Conservation (phyloP, 2,329 filamentous ascomycete species). For the Pseudogymnoascus sp. region DNA sequence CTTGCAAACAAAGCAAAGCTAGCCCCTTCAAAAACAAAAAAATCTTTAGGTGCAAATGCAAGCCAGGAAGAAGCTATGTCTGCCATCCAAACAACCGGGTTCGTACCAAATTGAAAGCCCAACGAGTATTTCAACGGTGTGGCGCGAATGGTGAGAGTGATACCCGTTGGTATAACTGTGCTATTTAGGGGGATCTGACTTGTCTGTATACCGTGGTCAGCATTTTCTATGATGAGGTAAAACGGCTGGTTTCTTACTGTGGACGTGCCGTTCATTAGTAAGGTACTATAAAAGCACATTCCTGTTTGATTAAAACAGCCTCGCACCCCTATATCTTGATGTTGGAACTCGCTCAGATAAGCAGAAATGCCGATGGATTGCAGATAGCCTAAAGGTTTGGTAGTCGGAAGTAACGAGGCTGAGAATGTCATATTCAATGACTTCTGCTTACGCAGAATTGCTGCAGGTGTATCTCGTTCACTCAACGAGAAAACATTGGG, state of each 20-base stretch:
- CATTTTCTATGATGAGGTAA: not conserved
- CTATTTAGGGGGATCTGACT: slow-evolving; percentile 14
- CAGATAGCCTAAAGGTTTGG: not conserved
- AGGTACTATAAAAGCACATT: slow-evolving; percentile 18
- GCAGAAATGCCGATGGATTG: slow-evolving; percentile 18
- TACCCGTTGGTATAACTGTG: slow-evolving; percentile 13
- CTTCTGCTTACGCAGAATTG: slow-evolving; percentile 22
- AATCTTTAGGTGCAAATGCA: slow-evolving; percentile 20
- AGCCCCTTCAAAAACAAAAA: slow-evolving; percentile 21
- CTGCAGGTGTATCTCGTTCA: slow-evolving; percentile 20
- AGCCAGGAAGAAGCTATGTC: slow-evolving; percentile 18
- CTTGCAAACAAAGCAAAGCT: slow-evolving; percentile 22
- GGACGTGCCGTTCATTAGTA: slow-evolving; percentile 16
- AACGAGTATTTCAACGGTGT: slow-evolving; percentile 18
- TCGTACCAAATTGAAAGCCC: slow-evolving; percentile 15
- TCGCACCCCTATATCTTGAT: slow-evolving; percentile 21
- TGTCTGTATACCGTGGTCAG: slow-evolving; percentile 2
- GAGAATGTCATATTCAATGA: slow-evolving; percentile 23
- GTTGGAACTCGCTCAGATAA: slow-evolving; percentile 21
- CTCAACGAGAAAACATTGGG: slow-evolving; percentile 20
- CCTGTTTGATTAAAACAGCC: slow-evolving; percentile 16
- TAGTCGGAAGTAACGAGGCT: slow-evolving; percentile 15
- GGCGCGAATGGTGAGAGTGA: slow-evolving; percentile 18
- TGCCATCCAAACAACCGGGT: slow-evolving; percentile 14
- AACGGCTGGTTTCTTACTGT: slow-evolving; percentile 13